A percentile compares a stretch with the other conserved stretches of the same genome.
These are phyloP conservation scores for Hortiboletus campestris DNA, from an alignment of 768 basidiomycete species.

Conservation along the genomic window DNA sequence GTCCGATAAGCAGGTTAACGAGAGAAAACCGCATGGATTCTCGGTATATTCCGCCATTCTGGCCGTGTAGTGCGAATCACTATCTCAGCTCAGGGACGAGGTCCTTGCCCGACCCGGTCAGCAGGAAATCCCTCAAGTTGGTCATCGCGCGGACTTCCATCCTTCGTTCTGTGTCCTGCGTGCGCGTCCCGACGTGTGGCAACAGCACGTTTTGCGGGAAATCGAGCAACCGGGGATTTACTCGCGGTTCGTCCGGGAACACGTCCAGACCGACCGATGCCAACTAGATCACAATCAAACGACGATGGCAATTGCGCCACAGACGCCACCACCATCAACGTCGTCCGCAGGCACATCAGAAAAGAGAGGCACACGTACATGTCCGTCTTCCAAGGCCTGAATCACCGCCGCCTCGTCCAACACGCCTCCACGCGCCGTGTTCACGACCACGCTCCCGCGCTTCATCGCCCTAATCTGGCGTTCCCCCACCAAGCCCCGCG, in stretches of 20 bases:
- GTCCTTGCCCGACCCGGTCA: conserved; percentile 59
- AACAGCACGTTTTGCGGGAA: conserved; percentile 81
- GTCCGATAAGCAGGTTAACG: not conserved
- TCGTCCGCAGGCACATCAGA: not conserved
- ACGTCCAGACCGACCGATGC: conserved; percentile 73
- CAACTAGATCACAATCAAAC: not conserved
- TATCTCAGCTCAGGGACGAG: conserved; percentile 51
- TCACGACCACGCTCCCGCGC: conserved; percentile 74
- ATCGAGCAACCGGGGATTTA: conserved; percentile 69
- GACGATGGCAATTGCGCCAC: too few species aligned
- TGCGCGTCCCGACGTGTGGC: conserved; percentile 92
- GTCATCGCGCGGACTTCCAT: conserved; percentile 83
- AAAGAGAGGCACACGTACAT: conserved; percentile 51
- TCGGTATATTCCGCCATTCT: not conserved
- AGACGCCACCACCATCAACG: not conserved
- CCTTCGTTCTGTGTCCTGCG: conserved; percentile 69
- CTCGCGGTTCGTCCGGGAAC: conserved; percentile 78
- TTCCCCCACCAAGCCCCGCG: conserved; percentile 69
- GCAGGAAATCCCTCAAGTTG: conserved; percentile 70
- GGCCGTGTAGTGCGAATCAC: not conserved
- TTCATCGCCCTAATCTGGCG: conserved; percentile 75
- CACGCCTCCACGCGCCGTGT: conserved; percentile 86
- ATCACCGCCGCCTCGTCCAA: conserved; percentile 88
- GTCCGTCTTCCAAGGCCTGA: conserved; percentile 79
- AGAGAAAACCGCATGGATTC: not conserved